Percentiles rank a stretch among this genome's conserved stretches.
phyloP scores from a whole-genome alignment of 2,329 filamentous ascomycete species.

The Botrytis porri region DNA sequence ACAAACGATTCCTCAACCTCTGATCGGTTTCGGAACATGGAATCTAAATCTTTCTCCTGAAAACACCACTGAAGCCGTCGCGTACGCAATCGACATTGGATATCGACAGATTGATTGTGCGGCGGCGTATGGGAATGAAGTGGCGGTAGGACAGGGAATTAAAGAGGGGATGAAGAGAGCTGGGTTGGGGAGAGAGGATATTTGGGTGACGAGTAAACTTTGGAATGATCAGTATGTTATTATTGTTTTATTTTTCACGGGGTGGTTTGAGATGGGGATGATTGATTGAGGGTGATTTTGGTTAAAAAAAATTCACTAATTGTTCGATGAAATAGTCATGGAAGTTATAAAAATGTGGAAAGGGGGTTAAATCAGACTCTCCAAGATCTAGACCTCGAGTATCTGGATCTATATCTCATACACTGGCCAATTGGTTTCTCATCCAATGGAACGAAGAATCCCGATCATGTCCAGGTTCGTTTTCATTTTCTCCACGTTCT shows the following conservation, averaged over 20 bases:
- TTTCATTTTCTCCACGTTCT: too few species aligned
- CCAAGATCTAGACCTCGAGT: slow-evolving; percentile 57
- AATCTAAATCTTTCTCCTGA: slow-evolving; percentile 4
- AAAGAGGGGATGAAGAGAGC: slow-evolving; percentile 23
- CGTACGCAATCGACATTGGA: slow-evolving; percentile 26
- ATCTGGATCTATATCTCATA: slow-evolving; percentile 68
- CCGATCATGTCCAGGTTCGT: slow-evolving; percentile 5
- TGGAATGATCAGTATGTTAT: slow-evolving; percentile 27
- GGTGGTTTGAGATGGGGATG: slow-evolving; percentile 35
- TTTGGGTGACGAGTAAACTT: slow-evolving; percentile 33
- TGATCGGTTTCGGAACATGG: slow-evolving; percentile 22
- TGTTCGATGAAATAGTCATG: neutral
- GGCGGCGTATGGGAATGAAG: slow-evolving; percentile 26
- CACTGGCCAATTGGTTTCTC: slow-evolving; percentile 58
- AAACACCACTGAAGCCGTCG: slow-evolving; percentile 21
- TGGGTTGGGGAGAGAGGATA: slow-evolving; percentile 22
- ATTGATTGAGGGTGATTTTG: too few species aligned
- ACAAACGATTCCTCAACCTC: slow-evolving; percentile 8
- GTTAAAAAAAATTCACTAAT: neutral
- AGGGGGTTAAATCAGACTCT: slow-evolving; percentile 53
- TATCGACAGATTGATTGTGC: slow-evolving; percentile 32
- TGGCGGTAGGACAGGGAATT: slow-evolving; percentile 28
- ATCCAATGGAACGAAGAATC: slow-evolving; percentile 40
- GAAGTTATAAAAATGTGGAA: slow-evolving; percentile 9
- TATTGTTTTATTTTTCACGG: slow-evolving; percentile 22